phyloP scores from a whole-genome alignment of 345 rosid species.

The Clarkia xantiana region DNA sequence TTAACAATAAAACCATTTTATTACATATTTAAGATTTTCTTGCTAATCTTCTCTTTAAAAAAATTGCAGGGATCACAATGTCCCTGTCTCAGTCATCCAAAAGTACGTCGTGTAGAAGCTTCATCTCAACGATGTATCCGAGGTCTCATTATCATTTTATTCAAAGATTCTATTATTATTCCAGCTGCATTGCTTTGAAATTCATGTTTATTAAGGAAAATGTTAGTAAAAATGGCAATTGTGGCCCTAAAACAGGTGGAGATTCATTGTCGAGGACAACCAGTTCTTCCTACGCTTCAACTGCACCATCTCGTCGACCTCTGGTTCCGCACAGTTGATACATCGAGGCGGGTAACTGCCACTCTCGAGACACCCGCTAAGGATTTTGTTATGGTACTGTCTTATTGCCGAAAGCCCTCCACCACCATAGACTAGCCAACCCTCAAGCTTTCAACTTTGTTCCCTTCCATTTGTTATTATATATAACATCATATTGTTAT shows the following conservation, averaged over 20 bases:
- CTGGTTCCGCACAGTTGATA: constrained; percentile 39
- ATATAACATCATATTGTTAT: no score
- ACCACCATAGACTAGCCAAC: constrained; percentile 2
- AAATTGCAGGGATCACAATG: constrained; percentile 55
- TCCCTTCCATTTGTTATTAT: no score
- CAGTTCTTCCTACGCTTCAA: constrained; percentile 30
- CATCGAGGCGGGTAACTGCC: constrained; percentile 35
- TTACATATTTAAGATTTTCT: no score
- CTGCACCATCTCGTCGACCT: constrained; percentile 42
- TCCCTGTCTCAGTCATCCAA: constrained; percentile 55
- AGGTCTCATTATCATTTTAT: constrained; percentile 29
- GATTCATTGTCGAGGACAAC: constrained; percentile 44
- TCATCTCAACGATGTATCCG: constrained; percentile 39
- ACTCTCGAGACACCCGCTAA: constrained; percentile 46
- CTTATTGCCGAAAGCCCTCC: constrained; percentile 39
- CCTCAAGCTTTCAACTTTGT: neutral
- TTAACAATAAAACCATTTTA: no score
- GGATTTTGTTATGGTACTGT: constrained; percentile 61
- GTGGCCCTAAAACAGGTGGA: constrained; percentile 33
- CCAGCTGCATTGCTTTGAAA: no score
- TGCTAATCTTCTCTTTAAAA: no score
- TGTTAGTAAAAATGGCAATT: no score
- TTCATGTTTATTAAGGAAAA: no score
- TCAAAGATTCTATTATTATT: no score
- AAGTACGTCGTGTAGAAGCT: constrained; percentile 67